A percentile compares a stretch with the other conserved stretches of the same genome.
These are phyloP conservation scores for Acacia pycnantha DNA, from an alignment of 331 rosid species.

Conservation along the genomic window DNA sequence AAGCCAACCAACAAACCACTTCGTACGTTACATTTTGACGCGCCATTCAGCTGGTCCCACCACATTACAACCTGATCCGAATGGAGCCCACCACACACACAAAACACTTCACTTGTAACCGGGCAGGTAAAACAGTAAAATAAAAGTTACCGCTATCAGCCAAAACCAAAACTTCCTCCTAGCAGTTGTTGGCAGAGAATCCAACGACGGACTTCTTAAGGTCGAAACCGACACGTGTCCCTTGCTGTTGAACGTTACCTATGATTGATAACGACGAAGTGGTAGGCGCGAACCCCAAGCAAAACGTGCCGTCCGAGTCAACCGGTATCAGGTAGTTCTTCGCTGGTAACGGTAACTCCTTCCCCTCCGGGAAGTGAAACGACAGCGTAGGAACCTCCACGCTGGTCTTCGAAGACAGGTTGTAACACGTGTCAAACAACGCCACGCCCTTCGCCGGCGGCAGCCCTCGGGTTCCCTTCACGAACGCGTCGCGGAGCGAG, in stretches of 20 bases:
- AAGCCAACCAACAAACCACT: not conserved
- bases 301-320: conserved; percentile 72
- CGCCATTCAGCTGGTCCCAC: conserved; percentile 9
- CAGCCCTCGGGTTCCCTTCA: conserved; percentile 40
- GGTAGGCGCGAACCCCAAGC: conserved; percentile 86
- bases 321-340: conserved; percentile 78
- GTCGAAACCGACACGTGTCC: conserved; percentile 88
- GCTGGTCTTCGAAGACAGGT: conserved; percentile 61
- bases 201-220: conserved; percentile 46
- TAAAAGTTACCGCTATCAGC: not conserved
- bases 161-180: not conserved
- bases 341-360: conserved; percentile 61
- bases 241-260: conserved; percentile 90
- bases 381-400: conserved; percentile 82
- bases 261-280: conserved; percentile 61
- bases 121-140: not conserved
- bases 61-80: conserved; percentile 5
- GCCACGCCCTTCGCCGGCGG: conserved; percentile 41
- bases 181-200: conserved; percentile 49
- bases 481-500: conserved; percentile 47
- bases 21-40: not conserved
- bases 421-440: conserved; percentile 77
- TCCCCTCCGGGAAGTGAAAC: conserved; percentile 58
- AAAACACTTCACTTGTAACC: not conserved
- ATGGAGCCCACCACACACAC: not conserved